These are phyloP conservation scores for Eutrema yunnanense DNA, from an alignment of 345 rosid genomes.

Conservation along the genomic window DNA sequence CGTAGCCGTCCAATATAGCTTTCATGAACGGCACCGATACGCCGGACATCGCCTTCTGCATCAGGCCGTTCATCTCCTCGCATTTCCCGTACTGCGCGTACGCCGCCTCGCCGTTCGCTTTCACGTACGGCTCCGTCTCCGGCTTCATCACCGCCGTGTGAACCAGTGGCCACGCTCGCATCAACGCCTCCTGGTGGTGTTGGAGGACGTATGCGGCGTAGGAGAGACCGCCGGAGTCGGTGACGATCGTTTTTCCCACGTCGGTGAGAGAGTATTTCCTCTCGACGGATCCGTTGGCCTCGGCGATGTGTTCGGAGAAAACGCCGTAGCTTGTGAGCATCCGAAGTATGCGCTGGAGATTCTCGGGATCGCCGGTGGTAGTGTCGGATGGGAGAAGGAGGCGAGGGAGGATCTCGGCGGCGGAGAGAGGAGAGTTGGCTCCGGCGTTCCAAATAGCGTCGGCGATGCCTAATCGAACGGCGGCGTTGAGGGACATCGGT, in stretches of 20 bases:
- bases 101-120: conserved; percentile 66
- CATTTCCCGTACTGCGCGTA: conserved; percentile 66
- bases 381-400: conserved; percentile 31
- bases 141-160: conserved; percentile 76
- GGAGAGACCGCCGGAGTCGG: conserved; percentile 66
- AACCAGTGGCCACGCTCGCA: conserved; percentile 74
- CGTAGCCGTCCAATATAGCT: conserved; percentile 55
- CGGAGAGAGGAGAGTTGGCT: conserved; percentile 64
- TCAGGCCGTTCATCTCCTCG: conserved; percentile 77
- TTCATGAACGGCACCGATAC: conserved; percentile 87
- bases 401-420: conserved; percentile 63
- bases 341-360: conserved; percentile 81
- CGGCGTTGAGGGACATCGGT: conserved; percentile 85
- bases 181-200: conserved; percentile 84
- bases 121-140: conserved; percentile 61
- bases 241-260: conserved; percentile 70
- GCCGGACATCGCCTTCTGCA: conserved; percentile 91
- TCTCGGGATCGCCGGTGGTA: conserved; percentile 49
- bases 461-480: conserved; percentile 61
- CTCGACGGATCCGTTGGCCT: conserved; percentile 18
- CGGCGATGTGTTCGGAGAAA: conserved; percentile 54
- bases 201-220: conserved; percentile 80
- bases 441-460: conserved; percentile 87
- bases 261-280: conserved; percentile 68
- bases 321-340: conserved; percentile 77